Conservation (phyloP, 2,329 filamentous ascomycete genomes). For the Pezicula rhizophila region DNA sequence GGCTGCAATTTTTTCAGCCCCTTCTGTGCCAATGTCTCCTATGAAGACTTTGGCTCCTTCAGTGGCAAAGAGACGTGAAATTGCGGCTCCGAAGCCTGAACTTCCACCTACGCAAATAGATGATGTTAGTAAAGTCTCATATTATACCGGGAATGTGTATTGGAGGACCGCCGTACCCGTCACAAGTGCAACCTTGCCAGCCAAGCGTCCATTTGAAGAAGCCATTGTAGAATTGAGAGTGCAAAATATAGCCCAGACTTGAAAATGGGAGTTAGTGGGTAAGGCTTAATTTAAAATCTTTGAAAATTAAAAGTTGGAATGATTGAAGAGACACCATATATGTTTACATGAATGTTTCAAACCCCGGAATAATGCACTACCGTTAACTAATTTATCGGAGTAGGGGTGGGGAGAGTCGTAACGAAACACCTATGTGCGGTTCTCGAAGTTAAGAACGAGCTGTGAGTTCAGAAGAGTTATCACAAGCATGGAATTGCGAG, state of each 20-base stretch:
- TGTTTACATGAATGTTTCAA: neutral
- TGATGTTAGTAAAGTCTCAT: neutral
- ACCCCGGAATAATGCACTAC: neutral
- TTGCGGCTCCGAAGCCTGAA: slow-evolving; percentile 54
- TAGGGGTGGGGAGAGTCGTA: neutral
- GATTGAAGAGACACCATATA: neutral
- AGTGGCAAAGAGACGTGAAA: slow-evolving; percentile 46
- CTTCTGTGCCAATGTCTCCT: slow-evolving; percentile 48
- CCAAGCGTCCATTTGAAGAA: neutral
- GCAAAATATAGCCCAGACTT: neutral
- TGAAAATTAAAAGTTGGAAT: neutral
- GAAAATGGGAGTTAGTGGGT: neutral
- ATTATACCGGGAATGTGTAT: neutral
- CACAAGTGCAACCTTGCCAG: neutral
- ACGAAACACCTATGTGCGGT: neutral
- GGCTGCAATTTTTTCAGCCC: slow-evolving; percentile 38
- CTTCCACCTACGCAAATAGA: neutral
- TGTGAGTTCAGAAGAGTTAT: neutral
- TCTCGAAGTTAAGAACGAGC: neutral
- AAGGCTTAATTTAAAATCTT: neutral
- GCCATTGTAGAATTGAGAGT: neutral
- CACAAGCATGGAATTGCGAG: too few relatives aligned
- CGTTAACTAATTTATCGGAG: neutral
- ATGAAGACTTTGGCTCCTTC: slow-evolving; percentile 54
- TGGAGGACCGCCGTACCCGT: neutral